Conservation (phyloP, 768 basidiomycete species). For the Cubamyces lactineus region DNA sequence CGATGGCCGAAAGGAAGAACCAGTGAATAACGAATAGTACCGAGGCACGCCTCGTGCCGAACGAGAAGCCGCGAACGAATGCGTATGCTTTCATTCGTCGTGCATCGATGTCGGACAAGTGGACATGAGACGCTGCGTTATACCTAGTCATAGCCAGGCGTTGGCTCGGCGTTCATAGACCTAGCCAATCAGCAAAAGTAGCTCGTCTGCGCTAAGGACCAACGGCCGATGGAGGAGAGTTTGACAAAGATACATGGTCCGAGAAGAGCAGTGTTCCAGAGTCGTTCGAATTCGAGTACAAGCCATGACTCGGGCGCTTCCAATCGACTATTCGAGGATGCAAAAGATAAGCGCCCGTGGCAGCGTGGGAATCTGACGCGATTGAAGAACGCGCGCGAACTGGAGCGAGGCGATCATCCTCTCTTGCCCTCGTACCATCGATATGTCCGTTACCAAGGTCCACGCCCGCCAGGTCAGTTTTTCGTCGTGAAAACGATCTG, state of each 20-base stretch:
- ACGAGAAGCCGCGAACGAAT: neutral
- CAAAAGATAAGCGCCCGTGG: conserved; percentile 17
- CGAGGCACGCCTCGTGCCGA: neutral
- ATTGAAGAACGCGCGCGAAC: conserved; percentile 23
- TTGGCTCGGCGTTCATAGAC: conserved; percentile 3
- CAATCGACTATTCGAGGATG: conserved; percentile 7
- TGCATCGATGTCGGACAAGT: neutral
- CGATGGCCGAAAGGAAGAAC: no score
- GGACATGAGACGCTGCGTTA: neutral
- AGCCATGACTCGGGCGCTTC: conserved; percentile 12
- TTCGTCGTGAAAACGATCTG: neutral
- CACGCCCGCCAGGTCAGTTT: conserved; percentile 84
- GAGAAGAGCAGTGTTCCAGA: neutral
- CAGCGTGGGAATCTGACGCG: conserved; percentile 39
- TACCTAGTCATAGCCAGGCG: conserved; percentile 1
- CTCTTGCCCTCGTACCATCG: conserved; percentile 33
- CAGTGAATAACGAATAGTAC: neutral
- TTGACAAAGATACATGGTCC: neutral
- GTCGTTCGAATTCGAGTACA: conserved; percentile 5
- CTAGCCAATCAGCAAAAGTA: neutral
- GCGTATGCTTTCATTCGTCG: neutral
- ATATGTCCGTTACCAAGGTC: conserved; percentile 92
- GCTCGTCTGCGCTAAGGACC: neutral
- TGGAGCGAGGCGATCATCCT: conserved; percentile 25
- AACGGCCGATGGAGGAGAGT: neutral